Evolutionary conservation across 2,329 filamentous ascomycete genomes (phyloP), one percentile per base, ranked within the genome.

Genomic region (Talaromyces sp.): DNA sequence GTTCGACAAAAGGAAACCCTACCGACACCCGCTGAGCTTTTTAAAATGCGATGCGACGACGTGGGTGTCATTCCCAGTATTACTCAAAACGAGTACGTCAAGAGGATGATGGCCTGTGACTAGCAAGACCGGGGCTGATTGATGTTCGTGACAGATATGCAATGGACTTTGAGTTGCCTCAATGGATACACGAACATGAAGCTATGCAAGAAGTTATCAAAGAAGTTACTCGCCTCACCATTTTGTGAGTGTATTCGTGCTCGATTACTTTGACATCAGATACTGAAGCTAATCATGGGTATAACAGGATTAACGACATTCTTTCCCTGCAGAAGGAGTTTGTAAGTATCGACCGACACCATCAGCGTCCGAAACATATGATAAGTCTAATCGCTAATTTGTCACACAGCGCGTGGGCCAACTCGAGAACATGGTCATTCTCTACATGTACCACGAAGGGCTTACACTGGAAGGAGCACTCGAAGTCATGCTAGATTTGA

Each of bases 401-500:
- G 5, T 57, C 25, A 6, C n/a, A 31, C 3, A 44, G 55, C 37
- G 55, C 11, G 37, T 57, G 18, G 55, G 37, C 23, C 55, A 57
- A 42, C 35, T 57, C 25, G 55, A 57, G 35, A 57, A 44, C 23
- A 57, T 57, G 55, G 55, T 57, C 5, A 57, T 57, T 28, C 55
- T 57, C 8, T 57, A 57, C 55, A 57, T 57, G 55, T 57, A 57
- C 55, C 37, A 57, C 37, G 55, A 57, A 42, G 37, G 23, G 9
- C 55, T 57, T n/a, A 57, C 55, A 23, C 37, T 57, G 14, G 55
- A 57, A 37, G 55, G 28, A 57, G 37, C 55, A 5, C 37, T 57
- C 14, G 14, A 57, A 18, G 55, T 57, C 37, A 57, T 57, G 55
- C 55, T 57, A 21, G 55, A 57, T 28, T 25, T 57, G 37, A 57